Conservation (phyloP, 257 asterid genomes). For the Apocynum venetum region DNA sequence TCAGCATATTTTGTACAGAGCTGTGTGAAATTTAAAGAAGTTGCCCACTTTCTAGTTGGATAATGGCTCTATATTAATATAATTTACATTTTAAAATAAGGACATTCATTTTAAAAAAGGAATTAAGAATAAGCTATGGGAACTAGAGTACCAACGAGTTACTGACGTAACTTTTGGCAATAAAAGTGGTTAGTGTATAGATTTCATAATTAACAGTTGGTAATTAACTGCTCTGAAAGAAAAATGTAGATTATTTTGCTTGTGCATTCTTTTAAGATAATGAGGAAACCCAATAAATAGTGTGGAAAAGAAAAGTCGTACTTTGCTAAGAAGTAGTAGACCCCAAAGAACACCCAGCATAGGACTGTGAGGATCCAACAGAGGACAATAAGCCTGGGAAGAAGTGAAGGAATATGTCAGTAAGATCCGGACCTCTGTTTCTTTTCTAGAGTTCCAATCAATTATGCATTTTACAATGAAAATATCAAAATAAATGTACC, state of each 20-base stretch:
- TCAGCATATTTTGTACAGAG: not conserved
- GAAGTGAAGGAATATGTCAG: not conserved
- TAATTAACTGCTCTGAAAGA: not conserved
- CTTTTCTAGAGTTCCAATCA: not conserved
- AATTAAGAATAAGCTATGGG: not conserved
- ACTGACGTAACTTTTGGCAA: not conserved
- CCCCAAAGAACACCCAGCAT: constrained; percentile 70
- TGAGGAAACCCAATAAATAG: not conserved
- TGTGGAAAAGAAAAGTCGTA: constrained; percentile 13
- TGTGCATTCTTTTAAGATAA: not conserved
- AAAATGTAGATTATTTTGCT: not conserved
- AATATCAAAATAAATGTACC: not conserved
- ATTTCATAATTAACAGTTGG: not conserved
- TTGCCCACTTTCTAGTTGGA: not conserved
- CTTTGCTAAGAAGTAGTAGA: constrained; percentile 61
- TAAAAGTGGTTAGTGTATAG: not conserved
- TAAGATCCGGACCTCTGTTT: not conserved
- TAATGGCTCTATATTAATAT: not conserved
- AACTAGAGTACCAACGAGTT: not conserved
- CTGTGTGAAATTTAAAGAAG: not conserved
- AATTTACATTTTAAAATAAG: not conserved
- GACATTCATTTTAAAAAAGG: not conserved
- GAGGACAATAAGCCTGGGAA: constrained; percentile 46
- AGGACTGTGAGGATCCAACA: constrained; percentile 60
- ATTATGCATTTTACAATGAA: not conserved